Evolutionary conservation across 345 rosid genomes (phyloP).

Genomic region (Ceriops decandra): DNA sequence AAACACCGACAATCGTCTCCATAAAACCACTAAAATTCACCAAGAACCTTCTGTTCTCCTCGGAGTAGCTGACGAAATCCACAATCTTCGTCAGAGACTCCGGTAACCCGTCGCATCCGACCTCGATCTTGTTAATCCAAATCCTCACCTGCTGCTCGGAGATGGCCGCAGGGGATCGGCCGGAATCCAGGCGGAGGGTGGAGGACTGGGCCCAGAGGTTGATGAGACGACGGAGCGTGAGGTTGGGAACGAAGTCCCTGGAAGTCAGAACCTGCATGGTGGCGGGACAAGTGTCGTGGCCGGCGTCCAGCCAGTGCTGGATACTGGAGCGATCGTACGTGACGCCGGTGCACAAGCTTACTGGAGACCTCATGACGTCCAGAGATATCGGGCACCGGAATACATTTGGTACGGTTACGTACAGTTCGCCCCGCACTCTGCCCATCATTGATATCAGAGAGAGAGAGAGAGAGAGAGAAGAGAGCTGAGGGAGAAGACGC

Average conservation of each 20-base stretch:
- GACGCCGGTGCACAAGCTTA: constrained; percentile 30
- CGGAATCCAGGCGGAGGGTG: constrained; percentile 3
- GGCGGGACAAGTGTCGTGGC: constrained; percentile 32
- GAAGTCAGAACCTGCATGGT: constrained; percentile 29
- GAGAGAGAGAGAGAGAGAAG: neutral
- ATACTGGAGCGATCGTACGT: constrained; percentile 33
- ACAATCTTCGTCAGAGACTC: constrained; percentile 14
- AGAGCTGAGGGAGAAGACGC: constrained; percentile 15
- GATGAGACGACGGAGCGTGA: constrained; percentile 28
- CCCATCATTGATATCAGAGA: neutral
- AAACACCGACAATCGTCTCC: constrained; percentile 13
- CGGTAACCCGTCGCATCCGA: neutral
- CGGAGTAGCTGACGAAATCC: constrained; percentile 9
- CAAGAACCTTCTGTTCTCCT: constrained; percentile 9
- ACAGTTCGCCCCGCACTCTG: constrained; percentile 30
- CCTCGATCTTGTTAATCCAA: constrained; percentile 18
- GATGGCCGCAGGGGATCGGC: neutral
- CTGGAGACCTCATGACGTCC: constrained; percentile 31
- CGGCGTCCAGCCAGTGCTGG: constrained; percentile 28
- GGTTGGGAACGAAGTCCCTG: constrained; percentile 27
- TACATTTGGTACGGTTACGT: constrained; percentile 21
- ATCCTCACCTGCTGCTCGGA: constrained; percentile 10
- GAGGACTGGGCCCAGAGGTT: constrained; percentile 17
- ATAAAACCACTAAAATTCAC: constrained; percentile 10
- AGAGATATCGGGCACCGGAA: constrained; percentile 29